Evolutionary conservation across 2,329 filamentous ascomycete genomes (phyloP).

Genomic region (Leptographium lundbergii): DNA sequence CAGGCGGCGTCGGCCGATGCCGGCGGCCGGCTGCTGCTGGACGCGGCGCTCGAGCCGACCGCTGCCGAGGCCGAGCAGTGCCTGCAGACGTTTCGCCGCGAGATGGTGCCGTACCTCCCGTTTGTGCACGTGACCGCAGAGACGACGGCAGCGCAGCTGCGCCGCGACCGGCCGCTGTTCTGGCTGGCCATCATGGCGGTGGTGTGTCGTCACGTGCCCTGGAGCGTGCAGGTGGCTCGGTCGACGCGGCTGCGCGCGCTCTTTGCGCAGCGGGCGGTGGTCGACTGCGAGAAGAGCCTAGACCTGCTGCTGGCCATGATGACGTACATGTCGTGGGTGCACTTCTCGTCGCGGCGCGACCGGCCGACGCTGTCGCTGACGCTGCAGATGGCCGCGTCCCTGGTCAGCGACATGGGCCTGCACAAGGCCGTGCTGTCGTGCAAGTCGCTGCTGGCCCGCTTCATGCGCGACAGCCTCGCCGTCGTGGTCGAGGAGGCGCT

Average conservation of each 20-base stretch:
- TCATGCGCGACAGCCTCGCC: constrained; percentile 4
- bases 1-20: neutral
- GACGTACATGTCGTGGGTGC: constrained; percentile 17
- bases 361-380: constrained; percentile 31
- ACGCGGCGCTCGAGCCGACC: constrained; percentile 14
- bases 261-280: constrained; percentile 29
- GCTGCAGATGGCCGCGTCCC: constrained; percentile 26
- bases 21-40: neutral
- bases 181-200: constrained; percentile 37
- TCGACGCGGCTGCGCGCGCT: constrained; percentile 28
- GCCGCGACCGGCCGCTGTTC: constrained; percentile 29
- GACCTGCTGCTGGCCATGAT: constrained; percentile 38
- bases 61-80: constrained; percentile 24
- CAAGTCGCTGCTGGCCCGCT: constrained; percentile 5
- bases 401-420: constrained; percentile 34
- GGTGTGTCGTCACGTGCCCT: constrained; percentile 25
- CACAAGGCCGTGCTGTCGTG: constrained; percentile 15
- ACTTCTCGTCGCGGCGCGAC: constrained; percentile 13
- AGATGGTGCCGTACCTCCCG: constrained; percentile 29
- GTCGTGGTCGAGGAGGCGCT: constrained; percentile 8
- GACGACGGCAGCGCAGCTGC: constrained; percentile 24
- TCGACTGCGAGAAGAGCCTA: constrained; percentile 33
- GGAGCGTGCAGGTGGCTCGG: constrained; percentile 26
- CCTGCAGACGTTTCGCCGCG: constrained; percentile 26
- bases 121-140: constrained; percentile 27